A percentile compares a stretch with the other conserved stretches of the same genome.
Conservation (phyloP, 257 asterid genomes). For the Phtheirospermum japonicum region DNA sequence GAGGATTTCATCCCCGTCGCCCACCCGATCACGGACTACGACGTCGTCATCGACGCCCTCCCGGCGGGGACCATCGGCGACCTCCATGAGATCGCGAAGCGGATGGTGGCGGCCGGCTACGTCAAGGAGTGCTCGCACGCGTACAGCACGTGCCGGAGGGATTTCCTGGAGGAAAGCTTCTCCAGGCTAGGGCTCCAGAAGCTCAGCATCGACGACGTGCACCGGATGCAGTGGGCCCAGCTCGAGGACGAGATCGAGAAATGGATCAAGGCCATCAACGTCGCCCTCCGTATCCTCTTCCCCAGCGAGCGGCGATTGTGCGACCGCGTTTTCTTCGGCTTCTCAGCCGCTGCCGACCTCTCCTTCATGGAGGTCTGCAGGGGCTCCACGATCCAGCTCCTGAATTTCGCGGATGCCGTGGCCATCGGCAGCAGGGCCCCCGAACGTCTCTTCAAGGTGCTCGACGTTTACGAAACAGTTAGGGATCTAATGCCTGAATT, state of each 20-base stretch:
- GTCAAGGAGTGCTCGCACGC: conserved; percentile 84
- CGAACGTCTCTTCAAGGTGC: conserved; percentile 82
- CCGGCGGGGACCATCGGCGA: conserved; percentile 75
- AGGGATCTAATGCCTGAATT: conserved; percentile 90
- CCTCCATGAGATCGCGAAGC: conserved; percentile 72
- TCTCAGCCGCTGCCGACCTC: conserved; percentile 68
- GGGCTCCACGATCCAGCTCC: conserved; percentile 74
- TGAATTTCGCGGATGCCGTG: conserved; percentile 89
- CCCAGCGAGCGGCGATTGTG: conserved; percentile 93
- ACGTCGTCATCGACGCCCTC: conserved; percentile 74
- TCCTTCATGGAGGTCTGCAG: conserved; percentile 96
- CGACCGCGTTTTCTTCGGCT: conserved; percentile 72
- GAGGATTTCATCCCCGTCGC: conserved; percentile 78
- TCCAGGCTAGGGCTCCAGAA: conserved; percentile 78
- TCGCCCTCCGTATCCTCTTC: conserved; percentile 67
- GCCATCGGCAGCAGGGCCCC: conserved; percentile 95
- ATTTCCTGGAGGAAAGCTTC: conserved; percentile 89
- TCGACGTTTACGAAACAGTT: conserved; percentile 83
- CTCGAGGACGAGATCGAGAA: conserved; percentile 89
- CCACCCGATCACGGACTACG: conserved; percentile 72
- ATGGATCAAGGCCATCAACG: conserved; percentile 85
- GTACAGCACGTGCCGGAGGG: conserved; percentile 79
- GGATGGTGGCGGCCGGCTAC: conserved; percentile 96
- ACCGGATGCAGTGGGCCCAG: conserved; percentile 84
- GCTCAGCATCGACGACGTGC: conserved; percentile 84